Conservation (phyloP, 805 yeast genomes). For the Cyberlindnera misumaiensis region DNA sequence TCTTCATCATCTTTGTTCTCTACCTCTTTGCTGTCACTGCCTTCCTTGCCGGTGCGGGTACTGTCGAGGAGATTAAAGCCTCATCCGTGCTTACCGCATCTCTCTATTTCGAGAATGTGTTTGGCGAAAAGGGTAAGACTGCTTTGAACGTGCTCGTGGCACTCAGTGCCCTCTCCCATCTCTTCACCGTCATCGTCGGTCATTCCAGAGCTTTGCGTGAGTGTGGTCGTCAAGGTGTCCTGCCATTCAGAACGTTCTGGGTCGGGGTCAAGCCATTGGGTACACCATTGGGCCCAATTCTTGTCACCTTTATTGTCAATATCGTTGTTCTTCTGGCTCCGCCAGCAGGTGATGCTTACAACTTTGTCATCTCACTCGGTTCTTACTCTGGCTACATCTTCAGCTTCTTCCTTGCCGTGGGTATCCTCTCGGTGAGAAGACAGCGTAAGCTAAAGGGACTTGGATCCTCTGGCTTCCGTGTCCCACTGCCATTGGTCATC, state of each 20-base stretch:
- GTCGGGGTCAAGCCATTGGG: conserved; percentile 38
- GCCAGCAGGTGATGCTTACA: conserved; percentile 83
- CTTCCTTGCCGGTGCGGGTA: conserved; percentile 27
- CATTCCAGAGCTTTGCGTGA: conserved; percentile 45
- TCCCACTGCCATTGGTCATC: conserved; percentile 48
- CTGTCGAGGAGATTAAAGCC: conserved; percentile 22
- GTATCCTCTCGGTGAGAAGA: conserved; percentile 50
- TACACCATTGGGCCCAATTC: conserved; percentile 52
- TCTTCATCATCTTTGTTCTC: conserved; percentile 27
- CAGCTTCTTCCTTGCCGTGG: conserved; percentile 53
- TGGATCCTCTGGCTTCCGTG: conserved; percentile 56
- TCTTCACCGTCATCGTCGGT: conserved; percentile 40
- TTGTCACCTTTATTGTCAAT: conserved; percentile 68
- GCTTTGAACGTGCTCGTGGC: conserved; percentile 43
- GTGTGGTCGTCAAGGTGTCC: conserved; percentile 44
- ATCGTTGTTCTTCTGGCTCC: conserved; percentile 64
- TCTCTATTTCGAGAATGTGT: conserved; percentile 26
- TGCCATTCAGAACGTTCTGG: conserved; percentile 39
- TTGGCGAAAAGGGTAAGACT: conserved; percentile 31
- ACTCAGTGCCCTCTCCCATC: conserved; percentile 42
- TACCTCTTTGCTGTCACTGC: conserved; percentile 31
- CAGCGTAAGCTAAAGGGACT: conserved; percentile 39
- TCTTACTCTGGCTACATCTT: conserved; percentile 73
- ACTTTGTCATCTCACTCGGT: conserved; percentile 61
- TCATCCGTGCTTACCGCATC: conserved; percentile 28